Evolutionary conservation across 2,329 filamentous ascomycete genomes (phyloP).

Genomic region (Apiospora phragmitis): DNA sequence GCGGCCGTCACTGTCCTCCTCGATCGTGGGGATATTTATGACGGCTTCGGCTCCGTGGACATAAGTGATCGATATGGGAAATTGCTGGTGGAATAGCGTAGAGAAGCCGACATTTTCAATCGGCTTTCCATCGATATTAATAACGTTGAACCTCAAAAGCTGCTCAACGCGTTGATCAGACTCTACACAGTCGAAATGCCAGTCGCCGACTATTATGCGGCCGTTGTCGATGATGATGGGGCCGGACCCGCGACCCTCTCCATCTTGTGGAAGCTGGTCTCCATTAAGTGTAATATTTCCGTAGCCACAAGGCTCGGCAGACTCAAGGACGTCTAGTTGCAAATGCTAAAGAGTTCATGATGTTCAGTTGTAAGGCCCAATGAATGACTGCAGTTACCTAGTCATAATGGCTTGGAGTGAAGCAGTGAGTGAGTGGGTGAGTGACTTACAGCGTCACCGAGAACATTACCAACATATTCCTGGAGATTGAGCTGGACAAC

Average conservation of each 20-base stretch:
- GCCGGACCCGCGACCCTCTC: conserved; percentile 42
- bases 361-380: neutral
- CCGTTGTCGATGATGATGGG: conserved; percentile 40
- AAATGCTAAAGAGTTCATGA: conserved; percentile 28
- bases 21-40: conserved; percentile 21
- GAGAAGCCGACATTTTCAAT: conserved; percentile 41
- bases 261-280: conserved; percentile 40
- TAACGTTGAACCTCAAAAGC: conserved; percentile 44
- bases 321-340: conserved; percentile 45
- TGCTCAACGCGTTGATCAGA: conserved; percentile 43
- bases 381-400: neutral
- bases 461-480: conserved; percentile 18
- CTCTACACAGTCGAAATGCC: conserved; percentile 48
- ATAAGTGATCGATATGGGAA: conserved; percentile 42
- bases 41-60: conserved; percentile 42
- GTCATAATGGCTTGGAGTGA: conserved; percentile 10
- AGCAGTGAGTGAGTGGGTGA: neutral
- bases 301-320: conserved; percentile 45
- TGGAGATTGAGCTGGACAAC: conserved; percentile 28
- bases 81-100: conserved; percentile 47
- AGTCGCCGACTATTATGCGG: conserved; percentile 42
- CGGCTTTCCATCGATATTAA: conserved; percentile 41
- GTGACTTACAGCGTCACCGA: conserved; percentile 26
- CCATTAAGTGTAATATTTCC: conserved; percentile 50
- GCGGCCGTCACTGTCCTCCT: conserved; percentile 6